Evolutionary conservation across 192 early-diverging fungal species (phyloP), one percentile per base, ranked within the genome.

Genomic region (Coemansia umbellata): DNA sequence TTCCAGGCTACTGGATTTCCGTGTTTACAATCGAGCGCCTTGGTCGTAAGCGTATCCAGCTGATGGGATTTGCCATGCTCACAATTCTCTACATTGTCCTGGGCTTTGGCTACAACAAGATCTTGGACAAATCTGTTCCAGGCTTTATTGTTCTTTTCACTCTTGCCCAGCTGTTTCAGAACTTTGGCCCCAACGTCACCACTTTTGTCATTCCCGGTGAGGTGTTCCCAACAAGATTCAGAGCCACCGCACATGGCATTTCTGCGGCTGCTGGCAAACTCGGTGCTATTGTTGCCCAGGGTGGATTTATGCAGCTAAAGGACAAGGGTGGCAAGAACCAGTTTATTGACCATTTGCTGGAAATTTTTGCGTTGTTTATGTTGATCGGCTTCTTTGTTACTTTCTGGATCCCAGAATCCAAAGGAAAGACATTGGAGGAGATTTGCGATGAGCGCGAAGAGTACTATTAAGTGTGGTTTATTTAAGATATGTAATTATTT

Each of bases 1-100:
- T 99, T 7, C 96, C 96, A 28, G 96, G 96, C 36, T 99, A 97
- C 86, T 95, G 90, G 91, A 79, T 99, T 66, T 78, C 89, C 3
- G 92, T 99, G 55, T 88, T 89, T 50, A 74, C 85, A 17, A 88
- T 99, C 31, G 96, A 99, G 50, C 71, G 69, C 51, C 58, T 90
- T 27, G 96, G 96, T 55, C 90, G 96, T 62, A 94, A 91, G 65
- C 69, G 65, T n/a, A 99, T 99, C 50, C 93, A 95, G 63, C 85
- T 92, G 57, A 78, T 88, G 66, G 95, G 95, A 51, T 98, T 96
- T 67, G 78, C 37, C 9, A 74, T 87, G 55, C 77, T 90, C 37
- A 83, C 88, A 22, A 66, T 93, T 21, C 66, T 91, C 57, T 92
- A 93, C 56, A 63, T 83, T 21, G 60, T 89, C 28, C 55, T 90